Evolutionary conservation across 805 yeast species (phyloP).

Genomic region (Barnettozyma pratensis): DNA sequence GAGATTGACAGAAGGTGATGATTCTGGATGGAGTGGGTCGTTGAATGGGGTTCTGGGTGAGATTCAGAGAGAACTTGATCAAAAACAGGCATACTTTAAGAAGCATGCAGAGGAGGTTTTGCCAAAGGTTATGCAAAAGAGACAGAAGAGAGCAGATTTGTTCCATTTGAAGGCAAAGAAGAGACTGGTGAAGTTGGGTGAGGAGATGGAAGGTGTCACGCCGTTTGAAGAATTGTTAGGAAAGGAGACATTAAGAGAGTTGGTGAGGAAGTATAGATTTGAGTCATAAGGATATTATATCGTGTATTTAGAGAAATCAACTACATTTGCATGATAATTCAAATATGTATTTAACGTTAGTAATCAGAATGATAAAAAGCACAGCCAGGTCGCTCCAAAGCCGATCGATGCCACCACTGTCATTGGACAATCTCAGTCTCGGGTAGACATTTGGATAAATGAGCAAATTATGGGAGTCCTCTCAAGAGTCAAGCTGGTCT

Average conservation of each 20-base stretch:
- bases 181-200: conserved; percentile 19
- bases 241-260: conserved; percentile 8
- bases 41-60: conserved; percentile 15
- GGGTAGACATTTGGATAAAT: no score
- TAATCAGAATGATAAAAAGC: no score
- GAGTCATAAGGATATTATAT: neutral
- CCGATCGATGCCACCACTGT: no score
- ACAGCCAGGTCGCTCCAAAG: no score
- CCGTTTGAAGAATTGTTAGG: conserved; percentile 17
- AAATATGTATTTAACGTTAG: no score
- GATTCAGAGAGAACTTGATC: neutral
- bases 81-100: conserved; percentile 13
- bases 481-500: no score
- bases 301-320: no score
- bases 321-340: no score
- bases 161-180: conserved; percentile 23
- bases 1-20: neutral
- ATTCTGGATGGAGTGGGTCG: conserved; percentile 25
- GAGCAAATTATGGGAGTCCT: no score
- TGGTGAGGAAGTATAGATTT: conserved; percentile 15
- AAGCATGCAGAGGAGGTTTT: conserved; percentile 16
- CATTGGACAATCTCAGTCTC: no score
- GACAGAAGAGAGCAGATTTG: conserved; percentile 16
- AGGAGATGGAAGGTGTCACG: conserved; percentile 12
- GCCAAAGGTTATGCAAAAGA: conserved; percentile 13